Conservation (phyloP, 495 filamentous ascomycete species). For the Bacidia gigantensis region DNA sequence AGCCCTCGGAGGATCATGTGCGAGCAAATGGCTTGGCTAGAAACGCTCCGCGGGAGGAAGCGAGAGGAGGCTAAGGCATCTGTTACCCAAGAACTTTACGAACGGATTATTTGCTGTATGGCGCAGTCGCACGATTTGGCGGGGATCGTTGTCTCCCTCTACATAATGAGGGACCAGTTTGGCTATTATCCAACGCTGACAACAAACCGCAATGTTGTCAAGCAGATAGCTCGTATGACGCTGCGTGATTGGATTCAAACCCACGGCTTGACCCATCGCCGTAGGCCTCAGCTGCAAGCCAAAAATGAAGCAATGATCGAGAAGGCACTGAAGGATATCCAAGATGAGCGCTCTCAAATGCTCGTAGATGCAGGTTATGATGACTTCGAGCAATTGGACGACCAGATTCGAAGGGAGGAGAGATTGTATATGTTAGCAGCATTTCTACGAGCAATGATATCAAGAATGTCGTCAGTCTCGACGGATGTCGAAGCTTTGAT, state of each 20-base stretch:
- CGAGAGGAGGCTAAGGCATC: constrained; percentile 21
- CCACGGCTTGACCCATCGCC: constrained; percentile 15
- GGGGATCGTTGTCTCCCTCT: constrained; percentile 48
- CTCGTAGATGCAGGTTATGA: constrained; percentile 18
- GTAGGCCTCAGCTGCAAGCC: constrained; percentile 6
- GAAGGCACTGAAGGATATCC: constrained; percentile 19
- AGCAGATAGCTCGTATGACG: constrained; percentile 35
- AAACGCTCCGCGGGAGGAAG: constrained; percentile 20
- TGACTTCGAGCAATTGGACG: constrained; percentile 24
- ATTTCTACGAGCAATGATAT: constrained; percentile 38
- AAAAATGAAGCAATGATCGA: constrained; percentile 17
- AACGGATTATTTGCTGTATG: constrained; percentile 43
- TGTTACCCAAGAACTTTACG: constrained; percentile 39
- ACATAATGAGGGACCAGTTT: constrained; percentile 40
- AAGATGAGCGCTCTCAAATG: constrained; percentile 16
- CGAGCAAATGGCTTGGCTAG: constrained; percentile 45
- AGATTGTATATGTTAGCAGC: constrained; percentile 36
- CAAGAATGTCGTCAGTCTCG: constrained; percentile 27
- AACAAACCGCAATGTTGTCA: constrained; percentile 37
- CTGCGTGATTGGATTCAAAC: constrained; percentile 10
- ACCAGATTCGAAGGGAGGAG: constrained; percentile 31
- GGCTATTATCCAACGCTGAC: constrained; percentile 36
- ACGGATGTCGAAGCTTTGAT: constrained; percentile 29
- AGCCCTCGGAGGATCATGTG: constrained; percentile 42
- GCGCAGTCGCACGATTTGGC: constrained; percentile 38